Conservation (phyloP, 345 rosid genomes). For the Eucalyptus globulus region DNA sequence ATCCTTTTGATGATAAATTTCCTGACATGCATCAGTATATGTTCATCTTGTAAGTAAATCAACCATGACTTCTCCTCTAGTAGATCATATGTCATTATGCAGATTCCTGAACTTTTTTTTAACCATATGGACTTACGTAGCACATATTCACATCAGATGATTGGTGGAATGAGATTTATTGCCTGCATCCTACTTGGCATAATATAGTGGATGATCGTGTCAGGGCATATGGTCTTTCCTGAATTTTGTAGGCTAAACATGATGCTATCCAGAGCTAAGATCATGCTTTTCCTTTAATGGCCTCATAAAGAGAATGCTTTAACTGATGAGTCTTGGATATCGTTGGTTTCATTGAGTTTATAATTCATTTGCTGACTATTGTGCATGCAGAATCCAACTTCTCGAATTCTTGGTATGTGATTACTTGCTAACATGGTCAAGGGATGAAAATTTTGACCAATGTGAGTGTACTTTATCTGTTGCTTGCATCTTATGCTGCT, state of each 20-base stretch:
- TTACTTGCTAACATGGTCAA: constrained; percentile 52
- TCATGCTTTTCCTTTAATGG: not conserved
- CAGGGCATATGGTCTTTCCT: not conserved
- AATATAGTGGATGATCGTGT: not conserved
- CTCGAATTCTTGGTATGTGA: constrained; percentile 65
- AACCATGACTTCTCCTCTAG: not conserved
- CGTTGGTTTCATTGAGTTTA: not conserved
- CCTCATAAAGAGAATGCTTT: not conserved
- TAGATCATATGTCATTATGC: not conserved
- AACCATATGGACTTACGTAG: not conserved
- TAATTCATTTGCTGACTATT: not conserved
- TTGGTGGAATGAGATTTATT: not conserved
- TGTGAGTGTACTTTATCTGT: constrained; percentile 11
- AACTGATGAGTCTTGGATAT: not conserved
- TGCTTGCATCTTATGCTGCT: not conserved
- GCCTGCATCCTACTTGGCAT: not conserved
- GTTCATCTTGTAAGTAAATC: constrained; percentile 52
- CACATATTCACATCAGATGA: not conserved
- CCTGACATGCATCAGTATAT: constrained; percentile 46
- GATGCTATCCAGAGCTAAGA: not conserved
- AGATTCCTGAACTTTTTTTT: not conserved
- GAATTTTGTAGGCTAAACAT: not conserved
- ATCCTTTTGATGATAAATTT: constrained; percentile 78
- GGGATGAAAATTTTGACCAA: constrained; percentile 30
- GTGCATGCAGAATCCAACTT: constrained; percentile 63